These are phyloP conservation scores for Sinapis alba DNA, from an alignment of 441 rosid genomes.

Conservation along the genomic window DNA sequence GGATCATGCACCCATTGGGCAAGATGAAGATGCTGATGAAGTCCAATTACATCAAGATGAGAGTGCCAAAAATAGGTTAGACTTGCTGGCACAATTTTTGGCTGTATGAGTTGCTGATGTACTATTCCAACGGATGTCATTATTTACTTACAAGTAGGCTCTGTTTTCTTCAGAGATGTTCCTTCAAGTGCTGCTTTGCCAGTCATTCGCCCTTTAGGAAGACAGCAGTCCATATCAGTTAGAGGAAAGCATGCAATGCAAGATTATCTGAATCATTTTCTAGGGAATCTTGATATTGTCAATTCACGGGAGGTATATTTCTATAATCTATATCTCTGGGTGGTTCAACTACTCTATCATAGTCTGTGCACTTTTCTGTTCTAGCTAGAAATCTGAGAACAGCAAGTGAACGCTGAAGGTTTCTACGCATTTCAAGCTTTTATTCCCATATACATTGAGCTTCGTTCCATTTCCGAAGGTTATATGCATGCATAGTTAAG, in stretches of 20 bases:
- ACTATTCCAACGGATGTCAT: slow-evolving; percentile 2
- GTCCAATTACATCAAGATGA: slow-evolving; percentile 78
- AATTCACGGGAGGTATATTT: slow-evolving; percentile 91
- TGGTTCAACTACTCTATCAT: slow-evolving; percentile 6
- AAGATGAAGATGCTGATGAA: slow-evolving; percentile 90
- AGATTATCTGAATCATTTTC: slow-evolving; percentile 88
- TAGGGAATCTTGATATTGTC: slow-evolving; percentile 94
- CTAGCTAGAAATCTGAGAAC: slow-evolving; percentile 21
- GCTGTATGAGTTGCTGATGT: slow-evolving; percentile 9
- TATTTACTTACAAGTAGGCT: slow-evolving; percentile 46
- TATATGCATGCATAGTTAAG: slow-evolving; percentile 36
- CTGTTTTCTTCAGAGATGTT: slow-evolving; percentile 78
- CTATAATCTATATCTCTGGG: slow-evolving; percentile 7
- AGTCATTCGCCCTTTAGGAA: slow-evolving; percentile 90
- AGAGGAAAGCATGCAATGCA: slow-evolving; percentile 98
- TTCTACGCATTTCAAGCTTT: slow-evolving; percentile 16
- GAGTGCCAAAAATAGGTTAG: slow-evolving; percentile 78
- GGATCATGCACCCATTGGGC: slow-evolving; percentile 72
- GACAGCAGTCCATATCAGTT: slow-evolving; percentile 91
- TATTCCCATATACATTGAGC: slow-evolving; percentile 12
- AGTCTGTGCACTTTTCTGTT: slow-evolving; percentile 15
- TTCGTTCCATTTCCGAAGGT: slow-evolving; percentile 12
- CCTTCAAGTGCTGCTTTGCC: slow-evolving; percentile 98
- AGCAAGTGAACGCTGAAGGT: slow-evolving; percentile 9
- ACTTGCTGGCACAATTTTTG: slow-evolving; percentile 10